Evolutionary conservation across 257 asterid species (phyloP).

Genomic region (Gentiana macrophylla): DNA sequence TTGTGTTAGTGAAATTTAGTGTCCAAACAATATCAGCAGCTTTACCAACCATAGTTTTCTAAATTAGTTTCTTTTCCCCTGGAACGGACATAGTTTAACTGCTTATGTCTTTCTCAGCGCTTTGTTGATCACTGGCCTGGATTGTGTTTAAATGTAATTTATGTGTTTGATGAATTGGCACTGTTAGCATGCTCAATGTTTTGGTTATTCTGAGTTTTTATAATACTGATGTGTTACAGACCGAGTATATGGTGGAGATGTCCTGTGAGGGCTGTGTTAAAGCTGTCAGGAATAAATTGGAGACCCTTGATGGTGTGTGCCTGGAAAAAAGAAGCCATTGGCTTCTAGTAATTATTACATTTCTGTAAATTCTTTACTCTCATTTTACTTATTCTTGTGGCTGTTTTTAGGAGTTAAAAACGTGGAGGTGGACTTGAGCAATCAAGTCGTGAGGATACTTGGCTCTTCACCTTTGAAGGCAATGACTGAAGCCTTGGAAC

Average conservation of each 20-base stretch:
- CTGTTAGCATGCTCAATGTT: too few species aligned
- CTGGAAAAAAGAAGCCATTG: background rate
- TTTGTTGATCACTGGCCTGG: too few species aligned
- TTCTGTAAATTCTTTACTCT: background rate
- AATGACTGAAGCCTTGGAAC: slow-evolving; percentile 84
- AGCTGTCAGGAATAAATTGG: slow-evolving; percentile 66
- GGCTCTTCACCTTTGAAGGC: slow-evolving; percentile 75
- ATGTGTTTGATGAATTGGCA: too few species aligned
- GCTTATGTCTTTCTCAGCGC: too few species aligned
- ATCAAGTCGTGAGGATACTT: slow-evolving; percentile 84
- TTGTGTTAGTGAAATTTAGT: too few species aligned
- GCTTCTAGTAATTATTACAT: slow-evolving; percentile 1
- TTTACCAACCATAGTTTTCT: too few species aligned
- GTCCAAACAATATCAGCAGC: too few species aligned
- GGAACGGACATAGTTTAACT: too few species aligned
- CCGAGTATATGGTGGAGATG: slow-evolving; percentile 96
- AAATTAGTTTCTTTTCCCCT: too few species aligned
- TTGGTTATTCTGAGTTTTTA: background rate
- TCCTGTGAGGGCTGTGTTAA: slow-evolving; percentile 82
- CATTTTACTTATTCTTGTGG: background rate
- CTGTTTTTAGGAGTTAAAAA: slow-evolving; percentile 59
- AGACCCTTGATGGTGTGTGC: slow-evolving; percentile 63
- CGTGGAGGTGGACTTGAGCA: slow-evolving; percentile 69
- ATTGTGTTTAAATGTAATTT: too few species aligned
- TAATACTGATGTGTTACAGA: slow-evolving; percentile 32